A percentile compares a stretch with the other conserved stretches of the same genome.
phyloP scores from a whole-genome alignment of 495 filamentous ascomycete species.

The Mytilinidion resinicola region DNA sequence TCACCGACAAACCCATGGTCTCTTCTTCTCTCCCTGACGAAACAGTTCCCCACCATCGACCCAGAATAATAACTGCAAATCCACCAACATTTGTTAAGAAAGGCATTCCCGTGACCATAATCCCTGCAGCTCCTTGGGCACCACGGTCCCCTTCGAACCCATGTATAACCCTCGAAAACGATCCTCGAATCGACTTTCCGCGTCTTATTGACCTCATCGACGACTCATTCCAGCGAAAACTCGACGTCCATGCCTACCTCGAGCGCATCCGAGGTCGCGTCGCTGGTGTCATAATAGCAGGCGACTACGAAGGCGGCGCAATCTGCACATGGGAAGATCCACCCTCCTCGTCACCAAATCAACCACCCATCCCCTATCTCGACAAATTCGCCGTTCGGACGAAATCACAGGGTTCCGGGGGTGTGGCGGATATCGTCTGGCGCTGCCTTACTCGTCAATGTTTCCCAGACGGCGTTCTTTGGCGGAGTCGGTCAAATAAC shows the following conservation, averaged over 20 bases:
- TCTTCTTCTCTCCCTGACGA: conserved; percentile 74
- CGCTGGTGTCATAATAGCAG: conserved; percentile 88
- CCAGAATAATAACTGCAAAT: conserved; percentile 12
- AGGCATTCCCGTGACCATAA: conserved; percentile 80
- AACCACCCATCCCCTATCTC: conserved; percentile 75
- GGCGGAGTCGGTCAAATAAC: conserved; percentile 38
- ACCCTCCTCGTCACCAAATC: conserved; percentile 45
- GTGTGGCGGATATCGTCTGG: conserved; percentile 92
- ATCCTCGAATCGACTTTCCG: conserved; percentile 73
- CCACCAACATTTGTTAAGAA: conserved; percentile 81
- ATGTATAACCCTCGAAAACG: conserved; percentile 55
- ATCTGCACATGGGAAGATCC: conserved; percentile 92
- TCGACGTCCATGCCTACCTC: conserved; percentile 79
- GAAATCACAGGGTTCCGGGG: conserved; percentile 79
- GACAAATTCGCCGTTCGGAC: conserved; percentile 97
- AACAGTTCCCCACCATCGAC: conserved; percentile 14
- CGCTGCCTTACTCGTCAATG: conserved; percentile 87
- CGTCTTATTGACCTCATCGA: conserved; percentile 83
- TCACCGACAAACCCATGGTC: conserved; percentile 88
- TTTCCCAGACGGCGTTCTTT: conserved; percentile 55
- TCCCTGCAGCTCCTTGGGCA: conserved; percentile 61
- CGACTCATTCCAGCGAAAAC: conserved; percentile 81
- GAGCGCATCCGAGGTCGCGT: conserved; percentile 66
- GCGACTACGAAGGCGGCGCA: conserved; percentile 93
- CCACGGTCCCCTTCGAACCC: conserved; percentile 49